A percentile compares a stretch with the other conserved stretches of the same genome.
These are phyloP conservation scores for Pyrus betulifolia DNA, from an alignment of 306 rosid genomes.

Conservation along the genomic window DNA sequence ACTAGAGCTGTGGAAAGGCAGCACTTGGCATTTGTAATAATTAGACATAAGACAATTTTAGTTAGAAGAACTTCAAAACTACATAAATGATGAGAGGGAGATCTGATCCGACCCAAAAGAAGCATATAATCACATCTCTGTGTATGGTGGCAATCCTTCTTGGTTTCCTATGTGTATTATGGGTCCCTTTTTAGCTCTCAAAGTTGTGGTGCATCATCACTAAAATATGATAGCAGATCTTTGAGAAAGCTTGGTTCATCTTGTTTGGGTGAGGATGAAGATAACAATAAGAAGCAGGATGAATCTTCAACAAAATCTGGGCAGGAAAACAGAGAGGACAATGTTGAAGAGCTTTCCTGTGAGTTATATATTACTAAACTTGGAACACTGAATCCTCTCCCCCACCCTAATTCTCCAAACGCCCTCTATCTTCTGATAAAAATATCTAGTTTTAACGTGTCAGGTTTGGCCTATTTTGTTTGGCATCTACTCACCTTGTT, in stretches of 20 bases:
- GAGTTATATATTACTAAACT: constrained; percentile 27
- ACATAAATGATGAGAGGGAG: constrained; percentile 71
- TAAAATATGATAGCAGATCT: constrained; percentile 74
- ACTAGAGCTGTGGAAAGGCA: not conserved
- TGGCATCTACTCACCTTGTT: not conserved
- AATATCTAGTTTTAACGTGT: not conserved
- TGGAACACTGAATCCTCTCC: not conserved
- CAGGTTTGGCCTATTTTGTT: not conserved
- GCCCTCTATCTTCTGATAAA: not conserved
- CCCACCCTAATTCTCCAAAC: not conserved
- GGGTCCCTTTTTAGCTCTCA: constrained; percentile 84
- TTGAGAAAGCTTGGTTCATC: constrained; percentile 74
- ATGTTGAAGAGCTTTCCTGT: constrained; percentile 80
- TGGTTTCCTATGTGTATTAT: constrained; percentile 61
- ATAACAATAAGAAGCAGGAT: constrained; percentile 55
- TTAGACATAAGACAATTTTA: constrained; percentile 18
- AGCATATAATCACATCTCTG: constrained; percentile 54
- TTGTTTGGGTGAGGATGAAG: constrained; percentile 67
- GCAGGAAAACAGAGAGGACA: constrained; percentile 48
- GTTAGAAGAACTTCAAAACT: constrained; percentile 19
- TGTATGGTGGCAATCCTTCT: constrained; percentile 51
- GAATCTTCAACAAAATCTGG: constrained; percentile 48
- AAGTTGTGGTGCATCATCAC: constrained; percentile 51
- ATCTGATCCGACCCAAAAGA: constrained; percentile 75
- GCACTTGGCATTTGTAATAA: not conserved